Percentiles rank a stretch among this genome's conserved stretches.
These are phyloP conservation scores for Hippophae rhamnoides DNA, from an alignment of 306 rosid genomes.

Conservation along the genomic window DNA sequence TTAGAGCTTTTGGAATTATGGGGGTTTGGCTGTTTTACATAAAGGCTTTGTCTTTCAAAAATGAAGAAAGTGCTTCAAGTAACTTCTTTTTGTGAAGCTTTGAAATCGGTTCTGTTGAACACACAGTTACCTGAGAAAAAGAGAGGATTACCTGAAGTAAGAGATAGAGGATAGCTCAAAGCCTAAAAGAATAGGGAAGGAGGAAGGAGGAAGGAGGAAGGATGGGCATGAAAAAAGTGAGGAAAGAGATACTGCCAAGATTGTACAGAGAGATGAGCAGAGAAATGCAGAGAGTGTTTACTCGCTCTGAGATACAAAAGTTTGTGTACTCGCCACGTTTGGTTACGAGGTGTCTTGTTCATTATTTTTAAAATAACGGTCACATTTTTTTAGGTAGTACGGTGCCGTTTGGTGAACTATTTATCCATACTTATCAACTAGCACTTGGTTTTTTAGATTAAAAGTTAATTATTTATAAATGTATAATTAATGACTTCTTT, in stretches of 20 bases:
- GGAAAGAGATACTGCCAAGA: constrained; percentile 12
- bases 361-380: constrained; percentile 44
- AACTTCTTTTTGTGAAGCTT: background rate
- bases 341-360: constrained; percentile 17
- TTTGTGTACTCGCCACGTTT: constrained; percentile 23
- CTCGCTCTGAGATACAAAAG: constrained; percentile 3
- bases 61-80: background rate
- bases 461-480: no score
- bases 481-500: no score
- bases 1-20: background rate
- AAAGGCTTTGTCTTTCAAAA: constrained; percentile 4
- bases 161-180: background rate
- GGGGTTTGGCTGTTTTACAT: background rate
- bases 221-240: constrained; percentile 6
- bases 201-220: background rate
- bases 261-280: constrained; percentile 8
- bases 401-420: constrained; percentile 3
- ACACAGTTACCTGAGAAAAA: background rate
- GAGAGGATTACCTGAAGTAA: constrained; percentile 1
- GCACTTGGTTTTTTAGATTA: no score
- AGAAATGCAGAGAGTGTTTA: constrained; percentile 5
- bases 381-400: constrained; percentile 33
- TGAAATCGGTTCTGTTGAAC: background rate
- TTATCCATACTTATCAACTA: no score
- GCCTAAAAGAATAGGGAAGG: background rate